These are phyloP conservation scores for Euclidium syriacum DNA, from an alignment of 345 rosid genomes.

Conservation along the genomic window DNA sequence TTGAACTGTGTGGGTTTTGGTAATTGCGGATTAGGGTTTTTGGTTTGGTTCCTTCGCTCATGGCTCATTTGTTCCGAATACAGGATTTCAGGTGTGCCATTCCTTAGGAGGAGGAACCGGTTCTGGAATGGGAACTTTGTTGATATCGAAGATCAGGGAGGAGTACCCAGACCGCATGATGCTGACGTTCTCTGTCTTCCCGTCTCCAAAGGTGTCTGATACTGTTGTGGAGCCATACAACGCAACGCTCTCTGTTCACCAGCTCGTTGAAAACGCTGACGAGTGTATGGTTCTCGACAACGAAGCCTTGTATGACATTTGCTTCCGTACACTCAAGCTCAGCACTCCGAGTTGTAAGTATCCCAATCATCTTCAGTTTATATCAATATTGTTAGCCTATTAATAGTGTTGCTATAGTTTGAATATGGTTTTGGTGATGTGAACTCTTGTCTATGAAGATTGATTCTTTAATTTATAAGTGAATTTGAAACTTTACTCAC, in stretches of 20 bases:
- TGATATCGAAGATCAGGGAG: too few species aligned
- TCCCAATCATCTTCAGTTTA: neutral
- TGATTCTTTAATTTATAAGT: too few species aligned
- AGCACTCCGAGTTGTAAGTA: conserved; percentile 41
- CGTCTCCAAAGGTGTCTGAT: too few species aligned
- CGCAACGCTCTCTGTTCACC: conserved; percentile 43
- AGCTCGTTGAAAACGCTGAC: conserved; percentile 45
- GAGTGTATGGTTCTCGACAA: conserved; percentile 50
- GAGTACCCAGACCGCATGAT: too few species aligned
- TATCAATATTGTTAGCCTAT: neutral
- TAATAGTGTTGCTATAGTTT: neutral
- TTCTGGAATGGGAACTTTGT: conserved; percentile 46
- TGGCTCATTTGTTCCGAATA: neutral
- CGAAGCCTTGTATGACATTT: conserved; percentile 43
- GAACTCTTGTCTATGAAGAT: too few species aligned
- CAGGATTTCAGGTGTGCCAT: conserved; percentile 48
- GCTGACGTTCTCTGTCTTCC: too few species aligned
- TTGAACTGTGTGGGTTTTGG: neutral
- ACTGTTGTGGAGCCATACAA: conserved; percentile 50
- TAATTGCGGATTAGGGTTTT: neutral
- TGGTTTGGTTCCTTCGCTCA: neutral
- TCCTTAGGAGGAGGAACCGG: conserved; percentile 47
- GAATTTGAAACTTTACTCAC: neutral
- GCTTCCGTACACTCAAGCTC: conserved; percentile 44
- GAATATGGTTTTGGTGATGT: neutral